Base-by-base conservation (phyloP, 1,139 yeast genomes). In the Meyerozyma smithsonii region DNA sequence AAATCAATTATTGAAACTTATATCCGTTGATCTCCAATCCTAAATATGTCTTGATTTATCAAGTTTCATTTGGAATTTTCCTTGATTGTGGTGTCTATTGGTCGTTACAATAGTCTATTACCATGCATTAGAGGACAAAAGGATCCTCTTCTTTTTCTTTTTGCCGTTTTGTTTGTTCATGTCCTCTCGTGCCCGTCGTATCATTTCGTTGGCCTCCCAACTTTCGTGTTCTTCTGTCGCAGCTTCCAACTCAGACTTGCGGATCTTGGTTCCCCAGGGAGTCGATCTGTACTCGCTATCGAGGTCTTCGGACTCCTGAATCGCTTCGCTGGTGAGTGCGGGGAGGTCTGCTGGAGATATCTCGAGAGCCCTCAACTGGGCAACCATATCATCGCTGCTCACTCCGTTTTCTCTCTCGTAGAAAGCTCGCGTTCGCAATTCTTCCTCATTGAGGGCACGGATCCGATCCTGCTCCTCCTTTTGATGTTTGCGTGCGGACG, bases 401-500 rank as follows among this genome's bases (percentile, higher is more conserved):
- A 45, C 46, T 32, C 66, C 72, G 51, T 81, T 81, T 50, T 81
- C 88, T 18, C 72, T 56, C 41, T 73, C 73, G 51, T 70, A 82
- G 49, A 82, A 83, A 41, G 77, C 71, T 36, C 74, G 61, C 0
- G 79, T 76, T 43, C 72, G 72, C 32, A 65, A 55, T 50, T 88
- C 95, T 44, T 82, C 79, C 43, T 77, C 75, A 37, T 67, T 69
- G 46, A 83, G 74, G 23, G 89, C 90, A 21, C 73, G 61, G 42
- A 66, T 68, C 44, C 78, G 72, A 43, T 81, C 78, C 40, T 77
- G 66, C 43, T 87, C 95, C 50, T 88, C 97, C 39, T 72, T 69
- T 35, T 72, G 69, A 39, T 76, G 70, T 55, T 81, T 84, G 39
- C 68, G 70, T 12, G 63, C 64, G 10, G 81, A 69, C 36, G 65